Conservation (phyloP, 73 alveolate species). For the Paramecium caudatum region DNA sequence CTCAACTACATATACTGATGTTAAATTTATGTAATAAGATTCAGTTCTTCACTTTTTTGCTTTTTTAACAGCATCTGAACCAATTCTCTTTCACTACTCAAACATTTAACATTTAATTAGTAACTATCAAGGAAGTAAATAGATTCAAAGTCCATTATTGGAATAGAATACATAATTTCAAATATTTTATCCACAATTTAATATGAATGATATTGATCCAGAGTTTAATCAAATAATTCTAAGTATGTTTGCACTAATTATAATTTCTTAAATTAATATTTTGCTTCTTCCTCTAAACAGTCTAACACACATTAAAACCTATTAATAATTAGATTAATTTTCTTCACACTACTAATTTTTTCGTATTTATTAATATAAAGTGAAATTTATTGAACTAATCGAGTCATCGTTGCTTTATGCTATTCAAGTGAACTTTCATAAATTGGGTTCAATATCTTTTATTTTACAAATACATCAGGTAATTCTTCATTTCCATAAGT, state of each 20-base stretch:
- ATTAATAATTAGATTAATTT: background rate
- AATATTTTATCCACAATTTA: background rate
- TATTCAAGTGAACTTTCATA: background rate
- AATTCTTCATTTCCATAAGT: constrained; percentile 7
- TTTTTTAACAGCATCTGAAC: background rate
- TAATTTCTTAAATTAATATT: constrained; percentile 2
- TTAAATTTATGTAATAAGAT: background rate
- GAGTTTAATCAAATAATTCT: constrained; percentile 24
- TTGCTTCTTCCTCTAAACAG: constrained; percentile 42
- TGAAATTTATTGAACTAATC: constrained; percentile 13
- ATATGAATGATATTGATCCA: background rate
- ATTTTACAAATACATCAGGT: background rate
- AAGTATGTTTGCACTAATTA: background rate
- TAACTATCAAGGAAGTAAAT: constrained; percentile 37
- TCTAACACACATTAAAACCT: constrained; percentile 48
- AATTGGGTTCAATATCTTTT: background rate
- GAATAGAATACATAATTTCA: background rate
- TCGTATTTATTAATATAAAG: constrained; percentile 41
- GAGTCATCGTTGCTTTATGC: background rate
- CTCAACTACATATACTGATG: background rate
- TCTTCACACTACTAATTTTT: background rate
- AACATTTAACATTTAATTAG: background rate
- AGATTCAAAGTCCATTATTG: constrained; percentile 4
- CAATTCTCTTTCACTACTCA: background rate
- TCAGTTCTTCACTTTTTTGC: background rate